Base-by-base conservation (phyloP, 2,329 filamentous ascomycete species). In the Pyrenophora seminiperda region DNA sequence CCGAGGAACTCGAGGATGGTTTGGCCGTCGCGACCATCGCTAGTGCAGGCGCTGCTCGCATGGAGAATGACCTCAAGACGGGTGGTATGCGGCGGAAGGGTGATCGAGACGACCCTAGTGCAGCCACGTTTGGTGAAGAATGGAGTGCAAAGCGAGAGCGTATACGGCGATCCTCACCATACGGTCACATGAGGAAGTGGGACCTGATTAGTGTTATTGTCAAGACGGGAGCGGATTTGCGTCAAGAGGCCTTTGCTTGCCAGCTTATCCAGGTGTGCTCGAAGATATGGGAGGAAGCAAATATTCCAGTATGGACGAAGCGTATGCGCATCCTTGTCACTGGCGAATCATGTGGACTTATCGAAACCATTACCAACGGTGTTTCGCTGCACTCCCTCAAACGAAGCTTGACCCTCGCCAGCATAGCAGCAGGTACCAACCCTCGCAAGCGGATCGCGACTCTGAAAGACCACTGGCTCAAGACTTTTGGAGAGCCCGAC, bases 141-240 rank as follows among this genome's bases (percentile, higher is more conserved):
- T 94, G 90, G 90, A 84, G 88, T 61, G 82, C 86, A 47, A 94
- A 94, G 73, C 90, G 88, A 65, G 90, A 93, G 72, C 87, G 90
- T 15, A 91, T 94, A 68, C 83, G 90, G 54, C 88, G 89, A 62
- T 89, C 89, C 1, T 93, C 89, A 0, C 90, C 90, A 0, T 94
- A 92, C 67, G 90, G 90, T 7, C 91, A 88, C 84, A 90, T 91
- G 86, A 90, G 90, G 75, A 93, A 91, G 67, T 94, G 90, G 90
- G 90, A 94, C 65, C 80, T 94, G 18, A 80, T 94, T 55, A 92
- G 88, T 67, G 89, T 94, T 52, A 94, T 94, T 66, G 87, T 94
- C 62, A 94, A 94, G 77, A 94, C 90, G 9, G 89, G 90, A 2
- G 88, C 88, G 2, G 89, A 94, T 73, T 76, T 94, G 54, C 82